Base-by-base conservation (phyloP, 495 filamentous ascomycete species). In the Hapsidospora chrysogenum region DNA sequence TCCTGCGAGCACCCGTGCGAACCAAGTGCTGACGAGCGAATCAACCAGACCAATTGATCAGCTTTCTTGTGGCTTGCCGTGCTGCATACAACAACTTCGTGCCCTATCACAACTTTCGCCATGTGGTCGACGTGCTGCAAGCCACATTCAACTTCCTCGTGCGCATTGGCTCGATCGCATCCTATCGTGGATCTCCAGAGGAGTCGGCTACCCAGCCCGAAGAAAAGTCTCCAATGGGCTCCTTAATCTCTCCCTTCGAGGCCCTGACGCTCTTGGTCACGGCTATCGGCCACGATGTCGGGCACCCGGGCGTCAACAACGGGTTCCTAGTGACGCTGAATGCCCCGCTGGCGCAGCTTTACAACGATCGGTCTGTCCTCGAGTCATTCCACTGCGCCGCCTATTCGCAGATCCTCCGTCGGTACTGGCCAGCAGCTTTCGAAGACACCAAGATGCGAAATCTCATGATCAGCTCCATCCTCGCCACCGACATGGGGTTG, bases 101-200 rank as follows among this genome's bases (percentile, higher is more conserved):
- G 25, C 80, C 87, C n/a, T 97, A 96, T 48, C 89, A 97, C 58
- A 97, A 97, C 52, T 97, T 95, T 54, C 83, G 89, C 32, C 89
- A 97, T 53, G 89, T 92, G 5, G 74, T 89, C 34, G 89, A 97
- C 60, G 89, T 97, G 26, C 65, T 95, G 45, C 89, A 97, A 56
- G 92, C 89, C 3, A 67, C 80, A 26, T 97, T 95, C 54, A 76
- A 78, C 57, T 92, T 94, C 48, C 66, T 97, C n/a, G 62, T 95
- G 34, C 70, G 72, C 29, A 76, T 95, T 29, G 80, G 80, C 27
- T 71, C 74, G 5, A 57, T 94, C 31, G 81, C 86, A 11, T 65
- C 74, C 3, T 84, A 80, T 53, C 50, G 39, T 6, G 25, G 23
- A 2, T 9, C 37, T 27, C 33, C 42, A 26, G 10, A 4, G 30